phyloP scores from a whole-genome alignment of 2,329 filamentous ascomycete genomes.

The Sclerotinia sclerotiorum region DNA sequence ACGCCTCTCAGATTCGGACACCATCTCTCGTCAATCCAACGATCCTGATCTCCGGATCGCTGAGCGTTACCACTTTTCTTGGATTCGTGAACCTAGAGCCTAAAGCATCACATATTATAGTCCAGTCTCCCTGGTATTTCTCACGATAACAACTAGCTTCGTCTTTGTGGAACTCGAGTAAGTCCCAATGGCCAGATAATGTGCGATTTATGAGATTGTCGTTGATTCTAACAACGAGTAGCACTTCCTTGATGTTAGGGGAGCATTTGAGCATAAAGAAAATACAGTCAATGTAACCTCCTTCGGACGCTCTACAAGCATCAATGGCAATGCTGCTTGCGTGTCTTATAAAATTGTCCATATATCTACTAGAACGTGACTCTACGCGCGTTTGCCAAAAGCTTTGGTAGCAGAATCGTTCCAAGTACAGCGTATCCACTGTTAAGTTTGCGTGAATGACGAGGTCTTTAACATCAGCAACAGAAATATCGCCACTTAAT shows the following conservation, averaged over 20 bases:
- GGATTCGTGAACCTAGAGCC: not conserved
- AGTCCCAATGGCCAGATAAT: not conserved
- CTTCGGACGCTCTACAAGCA: rapidly evolving
- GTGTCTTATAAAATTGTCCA: not conserved
- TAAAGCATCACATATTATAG: not conserved
- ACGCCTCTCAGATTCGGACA: not conserved
- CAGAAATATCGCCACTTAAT: not conserved
- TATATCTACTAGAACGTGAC: not conserved
- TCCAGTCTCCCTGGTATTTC: not conserved
- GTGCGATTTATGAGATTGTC: not conserved
- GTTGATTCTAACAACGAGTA: not conserved
- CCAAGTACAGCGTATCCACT: not conserved
- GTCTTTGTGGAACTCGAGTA: not conserved
- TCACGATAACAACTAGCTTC: not conserved
- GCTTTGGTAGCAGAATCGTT: not conserved
- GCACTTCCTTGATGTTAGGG: not conserved
- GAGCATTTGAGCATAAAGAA: not conserved
- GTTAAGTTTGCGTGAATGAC: not conserved
- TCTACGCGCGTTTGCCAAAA: too few species aligned
- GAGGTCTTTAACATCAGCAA: not conserved
- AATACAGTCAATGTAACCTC: rapidly evolving
- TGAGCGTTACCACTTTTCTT: too few species aligned
- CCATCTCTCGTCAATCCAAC: not conserved
- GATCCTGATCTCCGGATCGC: not conserved
- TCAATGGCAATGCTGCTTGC: not conserved